Evolutionary conservation across 2,329 filamentous ascomycete genomes (phyloP).

Genomic region (Fusarium tuaranense): DNA sequence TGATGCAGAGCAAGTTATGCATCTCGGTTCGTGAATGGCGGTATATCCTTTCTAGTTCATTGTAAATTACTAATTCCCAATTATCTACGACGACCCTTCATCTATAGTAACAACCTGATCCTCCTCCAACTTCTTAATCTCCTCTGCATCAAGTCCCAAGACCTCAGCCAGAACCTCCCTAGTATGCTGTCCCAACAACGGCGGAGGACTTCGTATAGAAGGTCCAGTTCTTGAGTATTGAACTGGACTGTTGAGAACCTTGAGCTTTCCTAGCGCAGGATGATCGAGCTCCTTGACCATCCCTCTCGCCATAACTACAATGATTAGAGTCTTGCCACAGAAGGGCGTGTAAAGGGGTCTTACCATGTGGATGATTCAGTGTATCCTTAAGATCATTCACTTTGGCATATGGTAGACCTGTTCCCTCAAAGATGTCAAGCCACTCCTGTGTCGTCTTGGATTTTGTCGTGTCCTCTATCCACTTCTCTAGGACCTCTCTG

Average conservation of each 20-base stretch:
- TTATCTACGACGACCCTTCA: not conserved
- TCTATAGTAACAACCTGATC: not conserved
- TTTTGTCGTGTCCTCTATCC: conserved; percentile 80
- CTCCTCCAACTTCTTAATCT: not conserved
- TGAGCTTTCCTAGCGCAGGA: conserved; percentile 82
- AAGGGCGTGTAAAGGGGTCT: conserved; percentile 27
- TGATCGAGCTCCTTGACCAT: conserved; percentile 93
- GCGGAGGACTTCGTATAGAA: conserved; percentile 79
- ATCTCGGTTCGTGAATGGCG: not conserved
- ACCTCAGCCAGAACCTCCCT: conserved; percentile 71
- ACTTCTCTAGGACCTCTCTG: conserved; percentile 77
- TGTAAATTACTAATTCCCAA: not conserved
- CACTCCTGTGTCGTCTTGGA: conserved; percentile 87
- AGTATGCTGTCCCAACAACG: conserved; percentile 87
- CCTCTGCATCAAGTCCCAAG: not conserved
- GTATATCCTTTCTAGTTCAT: not conserved
- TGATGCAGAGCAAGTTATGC: not conserved
- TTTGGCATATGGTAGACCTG: conserved; percentile 88
- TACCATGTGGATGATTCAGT: conserved; percentile 84
- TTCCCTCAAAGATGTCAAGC: conserved; percentile 85
- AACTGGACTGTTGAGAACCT: conserved; percentile 90
- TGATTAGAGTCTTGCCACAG: not conserved
- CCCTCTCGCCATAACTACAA: conserved; percentile 66
- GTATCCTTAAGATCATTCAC: conserved; percentile 92
- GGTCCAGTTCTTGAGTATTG: conserved; percentile 89